Base-by-base conservation (phyloP, 23 red algal genomes). In the Chondrus crispus region DNA sequence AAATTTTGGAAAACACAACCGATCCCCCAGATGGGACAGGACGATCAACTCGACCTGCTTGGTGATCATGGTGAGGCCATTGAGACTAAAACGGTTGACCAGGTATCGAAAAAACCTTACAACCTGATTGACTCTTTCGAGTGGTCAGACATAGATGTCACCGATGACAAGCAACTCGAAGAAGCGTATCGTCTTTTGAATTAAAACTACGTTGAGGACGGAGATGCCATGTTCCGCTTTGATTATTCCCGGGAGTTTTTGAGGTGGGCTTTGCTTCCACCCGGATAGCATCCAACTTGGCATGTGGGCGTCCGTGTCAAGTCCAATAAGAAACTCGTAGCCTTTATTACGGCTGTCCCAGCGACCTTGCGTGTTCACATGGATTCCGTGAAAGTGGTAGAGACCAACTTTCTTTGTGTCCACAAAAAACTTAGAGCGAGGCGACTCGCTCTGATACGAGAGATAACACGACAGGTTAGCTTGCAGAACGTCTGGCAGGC, bases 351-450 rank as follows among this genome's bases (percentile, higher is more conserved):
- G 41, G 97, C 97, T 40, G 69, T 99, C 37, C 93, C 94, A 33
- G 90, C 91, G 35, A 87, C 70, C 32, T 50, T 98, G 26, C 42
- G 12, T 18, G 46, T 95, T 0, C 81, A 91, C 38, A 36, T 42
- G 47, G 36, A 43, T 6, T 13, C 54, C 22, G 44, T 89, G 24
- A 35, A 32, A 36, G 84, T 89, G 78, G 94, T 91, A 2, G 97
- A 99, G 78, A 95, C 96, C 46, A 96, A 99, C 78, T 99, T 99
- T 60, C 94, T 99, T 12, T 99, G 97, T 49, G 89, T 99, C 33
- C 97, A 99, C 93, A 99, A 99, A 85, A 96, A 94, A 57, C 83
- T 99, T 22, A 74, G 97, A 11, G 44, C 85, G 33, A 99, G 96
- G 68, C 94, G 97, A 29, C 82, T 99, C 32, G 93, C 97, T 0